phyloP scores from a whole-genome alignment of 2,329 filamentous ascomycete genomes.

The Dactylonectria estremocensis region DNA sequence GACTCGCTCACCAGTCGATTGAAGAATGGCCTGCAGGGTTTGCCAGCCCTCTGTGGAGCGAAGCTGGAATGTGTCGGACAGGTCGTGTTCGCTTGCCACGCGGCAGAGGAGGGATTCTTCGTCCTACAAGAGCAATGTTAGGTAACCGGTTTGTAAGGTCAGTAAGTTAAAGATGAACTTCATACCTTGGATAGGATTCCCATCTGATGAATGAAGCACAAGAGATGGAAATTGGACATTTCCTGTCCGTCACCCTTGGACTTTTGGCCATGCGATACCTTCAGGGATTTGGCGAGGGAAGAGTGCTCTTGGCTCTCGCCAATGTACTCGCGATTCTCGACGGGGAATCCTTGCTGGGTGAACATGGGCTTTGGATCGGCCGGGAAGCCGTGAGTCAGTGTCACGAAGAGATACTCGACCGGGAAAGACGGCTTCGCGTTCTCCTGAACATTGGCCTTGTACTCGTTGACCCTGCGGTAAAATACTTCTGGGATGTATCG shows the following conservation, averaged over 20 bases:
- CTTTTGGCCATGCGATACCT: constrained; percentile 72
- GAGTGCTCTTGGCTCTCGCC: constrained; percentile 88
- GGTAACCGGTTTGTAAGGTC: background rate
- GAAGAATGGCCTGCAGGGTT: constrained; percentile 91
- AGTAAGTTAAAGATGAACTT: constrained; percentile 18
- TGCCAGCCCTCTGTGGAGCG: constrained; percentile 93
- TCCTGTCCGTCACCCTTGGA: constrained; percentile 74
- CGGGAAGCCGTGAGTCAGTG: constrained; percentile 96
- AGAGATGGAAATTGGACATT: constrained; percentile 93
- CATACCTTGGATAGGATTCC: constrained; percentile 88
- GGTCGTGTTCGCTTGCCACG: constrained; percentile 85
- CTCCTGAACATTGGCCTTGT: constrained; percentile 95
- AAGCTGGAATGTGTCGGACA: constrained; percentile 85
- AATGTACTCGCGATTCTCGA: constrained; percentile 91
- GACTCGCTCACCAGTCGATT: constrained; percentile 97
- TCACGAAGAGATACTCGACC: constrained; percentile 96
- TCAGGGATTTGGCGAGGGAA: constrained; percentile 77
- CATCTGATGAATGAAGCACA: constrained; percentile 88
- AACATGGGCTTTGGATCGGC: constrained; percentile 84
- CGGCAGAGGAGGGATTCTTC: constrained; percentile 90
- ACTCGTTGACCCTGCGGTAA: constrained; percentile 95
- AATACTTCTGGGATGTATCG: constrained; percentile 98
- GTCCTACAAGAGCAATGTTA: constrained; percentile 71
- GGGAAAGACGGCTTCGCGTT: constrained; percentile 97
- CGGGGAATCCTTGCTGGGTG: constrained; percentile 81